Base-by-base conservation (phyloP, 345 rosid species). In the Crucihimalaya himalaica region DNA sequence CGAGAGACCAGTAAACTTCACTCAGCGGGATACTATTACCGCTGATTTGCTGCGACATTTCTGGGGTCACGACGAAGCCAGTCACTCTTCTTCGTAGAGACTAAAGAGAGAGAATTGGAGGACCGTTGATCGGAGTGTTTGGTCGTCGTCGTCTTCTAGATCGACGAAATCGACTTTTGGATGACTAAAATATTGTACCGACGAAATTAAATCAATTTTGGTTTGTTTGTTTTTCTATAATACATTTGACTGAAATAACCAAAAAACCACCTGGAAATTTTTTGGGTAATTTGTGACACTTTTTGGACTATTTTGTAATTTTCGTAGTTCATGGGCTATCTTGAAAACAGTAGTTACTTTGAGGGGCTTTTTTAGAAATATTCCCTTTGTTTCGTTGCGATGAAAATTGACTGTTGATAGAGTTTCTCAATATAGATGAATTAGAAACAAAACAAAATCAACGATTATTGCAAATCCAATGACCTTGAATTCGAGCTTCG, bases 1-100 rank as follows among this genome's bases (percentile, higher is more conserved):
- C 98, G 70, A 94, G 87, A 35, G 98, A 84, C 97, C 96, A 91
- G 64, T 89, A 94, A 43, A 84, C 86, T 83, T 94, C 98, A 71
- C 83, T 91, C 72, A 89, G 91, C 39, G 95, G 93, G 65, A 94
- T 83, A 48, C 46, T 77, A 59, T 66, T 81, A 70, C 77, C 69
- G 64, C 73, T 69, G 73, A 63, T 72, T 66, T 63, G 84, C 81
- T 81, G 86, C 69, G 87, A 80, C 89, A 86, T 84, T 66, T 77
- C 61, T 66, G 25, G 29, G 71, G 11, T 58, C 47, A 27, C 47
- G 42, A 68, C 5, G 59, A 48, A 23, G 37, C 29, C 37, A 53
- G 10, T 7, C 58, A 70, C 56, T 43, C 59, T 45, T 43, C 40
- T 45, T 43, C 40, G 46, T 16, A 13, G 46, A 40, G 46, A 35